Base-by-base conservation (phyloP, 192 early-diverging fungal species). In the Jimgerdemannia lactiflua region DNA sequence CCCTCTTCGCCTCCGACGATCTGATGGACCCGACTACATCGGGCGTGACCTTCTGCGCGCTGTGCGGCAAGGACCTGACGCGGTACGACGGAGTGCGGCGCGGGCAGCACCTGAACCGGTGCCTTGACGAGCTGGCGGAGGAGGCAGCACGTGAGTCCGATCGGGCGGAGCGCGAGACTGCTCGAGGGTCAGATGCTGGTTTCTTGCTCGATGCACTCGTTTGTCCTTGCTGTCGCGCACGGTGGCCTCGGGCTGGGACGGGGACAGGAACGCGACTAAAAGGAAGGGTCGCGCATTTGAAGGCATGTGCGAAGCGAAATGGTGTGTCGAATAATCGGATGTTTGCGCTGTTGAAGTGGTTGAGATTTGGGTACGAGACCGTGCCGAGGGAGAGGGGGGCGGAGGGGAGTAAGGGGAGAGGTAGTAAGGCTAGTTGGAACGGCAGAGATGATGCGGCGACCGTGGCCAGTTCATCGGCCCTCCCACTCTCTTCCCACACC, bases 91-190 rank as follows among this genome's bases (percentile, higher is more conserved):
- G 18, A 39, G 44, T 67, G 4, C 39, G 66, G 2, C 74, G 67
- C 39, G 42, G 54, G 39, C 74, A 74, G 59, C 74, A 74, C 59
- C 29, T 67, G 4, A 74, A 74, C 19, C 74, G 74, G 4, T 74
- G 74, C 42, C 67, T 74, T 10, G 74, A 74, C 19, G 74, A 74
- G 8, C 41, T 74, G n/a, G 74, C 49, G 4, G 49, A 4, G 4
- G 49, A 54, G 49, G 49, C 4, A 11, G 49, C 49, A 7, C 49
- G 4, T 8, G 4, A 9, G 4, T 9, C 40, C 20, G n/a, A 4
- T 4, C 19, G 4, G 40, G 4, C 6, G 4, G 67, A 67, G 40
- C 19, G 19, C 17, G 40, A 20, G 4, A 17, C 67, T 8, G 40
- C 67, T 6, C 19, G 20, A 4, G 40, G 40, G 8, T 41, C 67